Evolutionary conservation across 495 filamentous ascomycete genomes (phyloP).

Genomic region (Neurospora cerealis): DNA sequence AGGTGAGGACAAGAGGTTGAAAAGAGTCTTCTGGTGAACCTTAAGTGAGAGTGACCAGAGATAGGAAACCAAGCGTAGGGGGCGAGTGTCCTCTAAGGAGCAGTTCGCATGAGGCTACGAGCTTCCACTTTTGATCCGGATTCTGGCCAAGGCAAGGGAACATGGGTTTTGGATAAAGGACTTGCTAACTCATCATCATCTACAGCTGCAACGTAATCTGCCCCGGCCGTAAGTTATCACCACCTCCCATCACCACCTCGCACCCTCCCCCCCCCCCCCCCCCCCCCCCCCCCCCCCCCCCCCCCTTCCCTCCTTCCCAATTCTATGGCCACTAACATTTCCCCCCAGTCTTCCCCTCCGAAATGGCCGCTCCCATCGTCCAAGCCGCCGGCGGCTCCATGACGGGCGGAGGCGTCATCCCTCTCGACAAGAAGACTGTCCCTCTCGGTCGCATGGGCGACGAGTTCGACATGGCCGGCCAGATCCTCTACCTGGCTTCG

Average conservation of each 20-base stretch:
- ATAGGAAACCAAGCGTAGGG: background rate
- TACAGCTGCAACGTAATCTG: slow-evolving; percentile 52
- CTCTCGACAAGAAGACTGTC: slow-evolving; percentile 15
- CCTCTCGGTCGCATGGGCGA: slow-evolving; percentile 27
- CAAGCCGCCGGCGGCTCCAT: slow-evolving; percentile 31
- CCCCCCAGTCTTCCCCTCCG: slow-evolving; percentile 49
- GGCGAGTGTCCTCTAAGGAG: background rate
- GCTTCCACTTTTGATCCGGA: too few species aligned
- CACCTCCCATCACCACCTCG: background rate
- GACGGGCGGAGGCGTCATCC: slow-evolving; percentile 8
- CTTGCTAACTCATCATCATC: background rate
- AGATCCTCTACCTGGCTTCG: slow-evolving; percentile 51
- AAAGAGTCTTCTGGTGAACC: background rate
- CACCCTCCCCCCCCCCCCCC: too few species aligned
- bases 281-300: too few species aligned
- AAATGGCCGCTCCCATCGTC: slow-evolving; percentile 47
- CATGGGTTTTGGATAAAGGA: background rate
- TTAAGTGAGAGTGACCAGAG: background rate
- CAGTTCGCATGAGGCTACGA: too few species aligned
- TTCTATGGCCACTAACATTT: background rate
- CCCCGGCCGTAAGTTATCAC: slow-evolving; percentile 47
- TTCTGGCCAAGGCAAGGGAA: too few species aligned
- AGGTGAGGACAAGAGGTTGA: background rate
- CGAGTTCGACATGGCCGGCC: slow-evolving; percentile 49
- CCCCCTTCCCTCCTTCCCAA: background rate